phyloP scores from a whole-genome alignment of 78 protist species.

The Emiliania huxleyi region DNA sequence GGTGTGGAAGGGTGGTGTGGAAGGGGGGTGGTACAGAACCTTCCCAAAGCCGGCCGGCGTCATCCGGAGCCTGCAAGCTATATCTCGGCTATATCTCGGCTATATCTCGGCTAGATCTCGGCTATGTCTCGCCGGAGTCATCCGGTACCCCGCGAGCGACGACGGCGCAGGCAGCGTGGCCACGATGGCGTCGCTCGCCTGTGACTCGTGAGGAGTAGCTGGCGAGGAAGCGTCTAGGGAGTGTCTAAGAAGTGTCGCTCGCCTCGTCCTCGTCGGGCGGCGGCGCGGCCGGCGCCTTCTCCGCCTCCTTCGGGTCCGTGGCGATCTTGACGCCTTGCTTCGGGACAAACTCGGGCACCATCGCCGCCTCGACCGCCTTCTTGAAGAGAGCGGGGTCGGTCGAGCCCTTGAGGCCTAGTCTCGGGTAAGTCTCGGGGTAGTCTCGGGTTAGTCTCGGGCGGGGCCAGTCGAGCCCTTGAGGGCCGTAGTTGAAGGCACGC shows the following conservation, averaged over 20 bases:
- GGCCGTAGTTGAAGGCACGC: conserved; percentile 80
- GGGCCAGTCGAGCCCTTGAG: conserved; percentile 36
- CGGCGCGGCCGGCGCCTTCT: conserved; percentile 44
- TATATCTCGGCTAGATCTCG: no score
- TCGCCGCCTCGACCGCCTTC: conserved; percentile 41
- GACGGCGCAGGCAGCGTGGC: conserved; percentile 25
- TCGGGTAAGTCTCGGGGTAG: background rate
- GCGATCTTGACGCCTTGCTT: conserved; percentile 73
- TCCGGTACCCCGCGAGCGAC: conserved; percentile 29
- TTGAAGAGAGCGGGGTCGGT: conserved; percentile 6
- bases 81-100: no score
- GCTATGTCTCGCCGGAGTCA: no score
- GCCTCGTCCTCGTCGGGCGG: background rate
- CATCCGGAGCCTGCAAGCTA: no score
- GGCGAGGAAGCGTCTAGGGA: no score
- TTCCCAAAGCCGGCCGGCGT: no score
- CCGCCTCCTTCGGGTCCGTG: conserved; percentile 31
- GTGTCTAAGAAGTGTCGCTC: background rate
- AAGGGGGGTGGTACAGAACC: no score
- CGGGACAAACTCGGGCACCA: conserved; percentile 86
- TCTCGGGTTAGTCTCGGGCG: no score
- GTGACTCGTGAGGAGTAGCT: no score
- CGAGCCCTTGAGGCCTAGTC: conserved; percentile 40
- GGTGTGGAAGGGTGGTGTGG: no score
- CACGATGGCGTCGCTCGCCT: background rate